Percentiles rank a stretch among this genome's conserved stretches.
Conservation (phyloP, 2,329 filamentous ascomycete genomes). For the Claviceps sp. region DNA sequence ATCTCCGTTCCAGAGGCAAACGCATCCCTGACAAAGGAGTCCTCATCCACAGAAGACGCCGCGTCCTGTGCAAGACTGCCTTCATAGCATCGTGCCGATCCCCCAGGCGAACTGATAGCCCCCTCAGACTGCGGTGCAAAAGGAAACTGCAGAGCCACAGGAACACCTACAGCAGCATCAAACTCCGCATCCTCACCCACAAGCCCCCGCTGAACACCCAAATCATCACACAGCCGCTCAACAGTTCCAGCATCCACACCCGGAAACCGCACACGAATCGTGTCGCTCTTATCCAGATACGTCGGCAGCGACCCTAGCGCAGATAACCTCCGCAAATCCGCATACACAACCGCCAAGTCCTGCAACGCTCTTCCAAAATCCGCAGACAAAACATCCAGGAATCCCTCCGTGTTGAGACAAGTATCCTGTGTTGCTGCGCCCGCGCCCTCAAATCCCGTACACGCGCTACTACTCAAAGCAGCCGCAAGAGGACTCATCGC, state of each 20-base stretch:
- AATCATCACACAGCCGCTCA: conserved; percentile 71
- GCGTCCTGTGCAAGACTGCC: conserved; percentile 27
- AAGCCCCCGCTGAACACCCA: conserved; percentile 68
- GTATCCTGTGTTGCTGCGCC: conserved; percentile 30
- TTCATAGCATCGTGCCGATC: conserved; percentile 31
- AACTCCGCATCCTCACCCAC: conserved; percentile 69
- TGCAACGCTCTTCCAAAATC: conserved; percentile 82
- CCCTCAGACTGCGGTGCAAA: conserved; percentile 51
- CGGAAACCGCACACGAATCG: conserved; percentile 73
- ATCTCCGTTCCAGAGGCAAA: conserved; percentile 30
- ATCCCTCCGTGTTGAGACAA: conserved; percentile 67
- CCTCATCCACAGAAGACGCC: conserved; percentile 19
- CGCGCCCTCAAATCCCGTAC: conserved; percentile 27
- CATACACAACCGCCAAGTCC: conserved; percentile 65
- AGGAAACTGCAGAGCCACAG: conserved; percentile 71
- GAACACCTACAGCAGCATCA: conserved; percentile 48
- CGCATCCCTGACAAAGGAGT: conserved; percentile 24
- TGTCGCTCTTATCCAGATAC: conserved; percentile 50
- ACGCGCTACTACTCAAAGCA: conserved; percentile 32
- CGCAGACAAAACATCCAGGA: conserved; percentile 70
- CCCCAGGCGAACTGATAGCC: conserved; percentile 31
- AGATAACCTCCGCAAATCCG: conserved; percentile 68
- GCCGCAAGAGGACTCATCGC: conserved; percentile 62
- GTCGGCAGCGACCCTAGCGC: conserved; percentile 74
- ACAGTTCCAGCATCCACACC: conserved; percentile 77